These are phyloP conservation scores for Mycosphaerella arachidis DNA, from an alignment of 2,329 filamentous ascomycete species.

Conservation along the genomic window DNA sequence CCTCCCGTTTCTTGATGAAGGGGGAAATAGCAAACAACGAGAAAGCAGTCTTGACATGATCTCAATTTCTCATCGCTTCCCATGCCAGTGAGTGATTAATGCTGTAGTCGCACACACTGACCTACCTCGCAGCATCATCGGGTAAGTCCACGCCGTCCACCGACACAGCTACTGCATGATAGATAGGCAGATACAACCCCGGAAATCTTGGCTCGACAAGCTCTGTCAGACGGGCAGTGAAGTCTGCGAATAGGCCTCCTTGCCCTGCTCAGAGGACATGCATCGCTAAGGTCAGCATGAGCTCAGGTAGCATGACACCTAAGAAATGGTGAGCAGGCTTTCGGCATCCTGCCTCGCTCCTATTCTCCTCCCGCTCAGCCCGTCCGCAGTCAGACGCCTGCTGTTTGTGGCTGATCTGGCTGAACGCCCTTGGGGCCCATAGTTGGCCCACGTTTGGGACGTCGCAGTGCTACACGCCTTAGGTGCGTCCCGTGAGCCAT, in stretches of 20 bases:
- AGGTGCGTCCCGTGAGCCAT: not conserved
- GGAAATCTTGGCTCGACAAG: not conserved
- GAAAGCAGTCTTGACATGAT: not conserved
- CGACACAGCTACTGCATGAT: not conserved
- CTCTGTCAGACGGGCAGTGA: not conserved
- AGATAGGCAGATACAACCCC: not conserved
- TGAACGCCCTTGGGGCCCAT: too few species aligned
- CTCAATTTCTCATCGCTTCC: not conserved
- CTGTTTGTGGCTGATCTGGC: not conserved
- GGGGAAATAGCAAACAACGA: not conserved
- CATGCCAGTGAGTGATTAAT: not conserved
- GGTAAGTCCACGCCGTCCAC: not conserved
- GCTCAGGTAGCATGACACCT: not conserved
- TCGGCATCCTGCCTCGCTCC: not conserved
- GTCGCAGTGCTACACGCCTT: not conserved
- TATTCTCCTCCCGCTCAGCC: not conserved
- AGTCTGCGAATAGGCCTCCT: not conserved
- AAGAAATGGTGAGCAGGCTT: not conserved
- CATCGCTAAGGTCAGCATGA: not conserved
- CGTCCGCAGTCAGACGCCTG: not conserved
- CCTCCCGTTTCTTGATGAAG: not conserved
- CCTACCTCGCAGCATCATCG: not conserved
- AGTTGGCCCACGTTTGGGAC: too few species aligned
- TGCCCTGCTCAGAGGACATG: not conserved
- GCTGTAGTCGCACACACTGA: not conserved